Evolutionary conservation across 106 monocot species (phyloP).

Genomic region (Dendrobium officinale): DNA sequence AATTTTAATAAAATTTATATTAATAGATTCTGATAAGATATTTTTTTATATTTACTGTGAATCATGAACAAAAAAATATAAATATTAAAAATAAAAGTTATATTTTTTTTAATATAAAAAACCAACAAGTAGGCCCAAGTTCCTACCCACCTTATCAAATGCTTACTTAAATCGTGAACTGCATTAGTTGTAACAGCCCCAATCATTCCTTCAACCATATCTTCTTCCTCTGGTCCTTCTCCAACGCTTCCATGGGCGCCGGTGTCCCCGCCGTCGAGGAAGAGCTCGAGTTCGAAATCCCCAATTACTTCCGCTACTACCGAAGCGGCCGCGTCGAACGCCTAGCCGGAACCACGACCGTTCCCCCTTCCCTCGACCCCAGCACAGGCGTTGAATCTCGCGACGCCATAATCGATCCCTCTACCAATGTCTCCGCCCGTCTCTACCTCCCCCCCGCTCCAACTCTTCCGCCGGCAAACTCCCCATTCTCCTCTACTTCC

Average conservation of each 20-base stretch:
- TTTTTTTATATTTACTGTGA: too few relatives aligned
- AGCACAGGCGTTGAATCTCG: conserved; percentile 38
- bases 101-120: too few relatives aligned
- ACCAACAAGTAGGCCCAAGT: too few relatives aligned
- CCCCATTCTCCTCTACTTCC: conserved; percentile 54
- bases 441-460: conserved; percentile 32
- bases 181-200: too few relatives aligned
- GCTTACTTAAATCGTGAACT: too few relatives aligned
- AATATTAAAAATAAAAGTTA: too few relatives aligned
- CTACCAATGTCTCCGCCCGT: conserved; percentile 31
- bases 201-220: too few relatives aligned
- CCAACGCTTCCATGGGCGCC: not conserved
- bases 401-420: conserved; percentile 28
- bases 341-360: not conserved
- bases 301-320: conserved; percentile 23
- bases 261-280: not conserved
- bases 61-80: too few relatives aligned
- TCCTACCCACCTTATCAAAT: too few relatives aligned
- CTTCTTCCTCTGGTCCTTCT: too few relatives aligned
- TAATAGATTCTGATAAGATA: too few relatives aligned
- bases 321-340: conserved; percentile 37
- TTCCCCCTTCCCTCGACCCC: conserved; percentile 24
- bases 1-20: too few relatives aligned
- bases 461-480: not conserved
- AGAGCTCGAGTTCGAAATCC: conserved; percentile 17